These are phyloP conservation scores for Litsea cubeba DNA, from an alignment of 164 flowering plant species.

Conservation along the genomic window DNA sequence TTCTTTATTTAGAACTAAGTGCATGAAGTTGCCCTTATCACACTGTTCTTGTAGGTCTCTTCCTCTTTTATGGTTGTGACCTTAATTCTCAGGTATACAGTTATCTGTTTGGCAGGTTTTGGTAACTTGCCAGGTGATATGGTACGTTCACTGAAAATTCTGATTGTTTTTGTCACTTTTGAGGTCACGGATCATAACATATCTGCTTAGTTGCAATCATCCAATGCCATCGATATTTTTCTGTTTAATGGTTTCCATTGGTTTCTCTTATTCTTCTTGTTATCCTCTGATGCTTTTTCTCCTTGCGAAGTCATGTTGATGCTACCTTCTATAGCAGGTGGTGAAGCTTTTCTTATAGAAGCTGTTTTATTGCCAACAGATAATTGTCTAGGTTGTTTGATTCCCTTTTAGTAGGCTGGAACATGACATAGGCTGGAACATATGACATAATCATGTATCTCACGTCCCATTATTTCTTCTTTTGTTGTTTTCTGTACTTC, in stretches of 20 bases:
- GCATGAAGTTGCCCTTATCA: not conserved
- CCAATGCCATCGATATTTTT: not conserved
- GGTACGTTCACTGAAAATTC: constrained; percentile 42
- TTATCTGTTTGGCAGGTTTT: constrained; percentile 93
- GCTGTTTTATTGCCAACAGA: no score
- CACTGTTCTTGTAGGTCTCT: not conserved
- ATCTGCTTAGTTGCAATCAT: not conserved
- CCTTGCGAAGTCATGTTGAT: not conserved
- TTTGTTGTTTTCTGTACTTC: not conserved
- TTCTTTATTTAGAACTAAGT: not conserved
- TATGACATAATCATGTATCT: not conserved
- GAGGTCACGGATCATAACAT: not conserved
- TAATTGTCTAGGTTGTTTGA: not conserved
- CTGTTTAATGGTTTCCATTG: not conserved
- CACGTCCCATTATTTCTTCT: not conserved
- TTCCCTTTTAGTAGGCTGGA: not conserved
- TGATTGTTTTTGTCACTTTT: not conserved
- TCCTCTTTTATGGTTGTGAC: constrained; percentile 22
- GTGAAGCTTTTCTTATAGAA: no score
- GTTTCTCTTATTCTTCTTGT: not conserved
- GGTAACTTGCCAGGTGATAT: constrained; percentile 99
- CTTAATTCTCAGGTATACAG: constrained; percentile 52
- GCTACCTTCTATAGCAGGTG: not conserved
- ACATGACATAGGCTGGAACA: not conserved
- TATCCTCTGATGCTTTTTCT: not conserved